A percentile compares a stretch with the other conserved stretches of the same genome.
Evolutionary conservation across 176 grass and related monocot genomes (phyloP).

Genomic region (Chloris gayana): DNA sequence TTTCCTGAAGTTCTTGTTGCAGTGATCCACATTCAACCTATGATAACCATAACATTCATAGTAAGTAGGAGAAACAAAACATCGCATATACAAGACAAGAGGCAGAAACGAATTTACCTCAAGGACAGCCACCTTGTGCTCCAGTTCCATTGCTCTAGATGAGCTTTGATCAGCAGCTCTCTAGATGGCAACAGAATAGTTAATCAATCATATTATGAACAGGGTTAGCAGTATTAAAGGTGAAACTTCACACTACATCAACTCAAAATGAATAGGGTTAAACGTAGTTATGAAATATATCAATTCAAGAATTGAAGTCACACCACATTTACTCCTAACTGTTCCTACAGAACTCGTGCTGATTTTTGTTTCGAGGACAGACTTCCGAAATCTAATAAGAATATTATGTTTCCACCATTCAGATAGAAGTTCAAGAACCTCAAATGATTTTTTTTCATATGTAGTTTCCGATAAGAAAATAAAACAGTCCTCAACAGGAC

Average conservation of each 20-base stretch:
- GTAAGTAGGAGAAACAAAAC: constrained; percentile 32
- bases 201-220: neutral
- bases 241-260: neutral
- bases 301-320: neutral
- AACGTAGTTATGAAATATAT: neutral
- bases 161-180: constrained; percentile 97
- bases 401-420: constrained; percentile 15
- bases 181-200: constrained; percentile 50
- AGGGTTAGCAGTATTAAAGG: neutral
- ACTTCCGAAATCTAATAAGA: constrained; percentile 29
- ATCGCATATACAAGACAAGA: constrained; percentile 11
- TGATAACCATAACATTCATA: constrained; percentile 33
- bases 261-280: too few species aligned
- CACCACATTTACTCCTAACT: neutral
- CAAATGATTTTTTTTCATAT: constrained; percentile 6
- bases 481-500: constrained; percentile 19
- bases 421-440: constrained; percentile 16
- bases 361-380: constrained; percentile 1
- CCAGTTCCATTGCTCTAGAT: constrained; percentile 84
- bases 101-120: constrained; percentile 55
- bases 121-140: constrained; percentile 94
- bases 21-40: constrained; percentile 90
- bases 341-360: neutral
- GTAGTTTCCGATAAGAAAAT: constrained; percentile 7
- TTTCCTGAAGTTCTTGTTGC: constrained; percentile 92